Base-by-base conservation (phyloP, 129 eudicot species). In the Centrapalus pauciflorus region DNA sequence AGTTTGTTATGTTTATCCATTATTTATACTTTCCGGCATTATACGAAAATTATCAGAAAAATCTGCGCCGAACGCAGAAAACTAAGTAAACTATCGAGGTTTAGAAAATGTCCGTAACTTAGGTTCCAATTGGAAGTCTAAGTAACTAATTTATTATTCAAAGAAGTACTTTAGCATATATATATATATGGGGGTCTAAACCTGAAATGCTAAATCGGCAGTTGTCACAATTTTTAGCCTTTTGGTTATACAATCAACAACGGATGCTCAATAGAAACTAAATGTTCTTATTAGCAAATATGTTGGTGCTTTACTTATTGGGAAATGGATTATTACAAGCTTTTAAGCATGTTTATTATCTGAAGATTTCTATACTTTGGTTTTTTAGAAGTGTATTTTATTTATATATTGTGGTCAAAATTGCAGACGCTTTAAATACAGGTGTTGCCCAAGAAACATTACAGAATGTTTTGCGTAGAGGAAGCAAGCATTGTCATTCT, bases 361-460 rank as follows among this genome's bases (percentile, higher is more conserved):
- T n/a, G n/a, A 28, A 9, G 1, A 27, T 25, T 29, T 65, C n/a
- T 30, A 30, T n/a, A 16, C 28, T 28, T 14, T 4, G 19, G 27
- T 46, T 45, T 16, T n/a, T 45, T 65, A 24, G 14, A 12, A n/a
- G 4, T 71, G 26, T 46, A 27, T 45, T 2, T n/a, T 43, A 38
- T 51, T 17, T 5, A 50, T 0, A 8, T 54, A 27, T 54, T 28
- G n/a, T 13, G 9, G 61, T 9, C 1, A 56, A 33, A 55, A 3
- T 30, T 69, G 81, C 88, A 90, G 97, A 90, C 83, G 97, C 95
- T 59, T 77, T 89, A 24, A 83, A 81, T 20, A 67, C 79, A 24
- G 97, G 97, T 23, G 93, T 83, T 80, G 96, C 95, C 70, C 93
- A 90, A 48, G 97, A 90, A 67, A 84, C 97, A 34, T 69, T 81